Conservation (phyloP, 73 alveolate species). For the Stentor coeruleus region DNA sequence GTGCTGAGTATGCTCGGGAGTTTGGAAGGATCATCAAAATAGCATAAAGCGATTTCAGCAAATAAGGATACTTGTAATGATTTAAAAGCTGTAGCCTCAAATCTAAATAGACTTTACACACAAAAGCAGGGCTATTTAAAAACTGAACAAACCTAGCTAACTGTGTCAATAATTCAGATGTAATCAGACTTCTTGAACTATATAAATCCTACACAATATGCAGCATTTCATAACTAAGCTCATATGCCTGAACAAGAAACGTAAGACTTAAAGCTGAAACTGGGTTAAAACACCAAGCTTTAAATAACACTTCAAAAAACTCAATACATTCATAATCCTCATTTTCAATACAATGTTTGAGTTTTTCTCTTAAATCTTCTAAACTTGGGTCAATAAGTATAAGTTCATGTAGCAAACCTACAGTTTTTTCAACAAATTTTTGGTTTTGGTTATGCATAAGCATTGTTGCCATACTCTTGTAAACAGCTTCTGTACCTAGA, state of each 20-base stretch:
- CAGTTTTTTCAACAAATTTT: background rate
- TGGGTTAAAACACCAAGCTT: constrained; percentile 19
- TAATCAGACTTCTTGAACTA: background rate
- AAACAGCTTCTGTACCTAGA: constrained; percentile 8
- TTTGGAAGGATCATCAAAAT: constrained; percentile 23
- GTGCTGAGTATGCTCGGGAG: background rate
- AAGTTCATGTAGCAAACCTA: background rate
- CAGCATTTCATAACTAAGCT: constrained; percentile 24
- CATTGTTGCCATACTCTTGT: background rate
- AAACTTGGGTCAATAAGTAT: constrained; percentile 4
- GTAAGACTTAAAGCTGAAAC: background rate
- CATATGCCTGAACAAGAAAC: constrained; percentile 25
- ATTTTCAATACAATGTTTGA: background rate
- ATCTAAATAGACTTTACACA: background rate
- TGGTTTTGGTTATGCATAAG: background rate
- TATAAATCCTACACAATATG: background rate
- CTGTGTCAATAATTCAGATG: background rate
- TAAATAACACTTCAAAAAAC: constrained; percentile 2
- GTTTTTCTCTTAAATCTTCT: constrained; percentile 3
- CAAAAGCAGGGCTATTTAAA: constrained; percentile 15
- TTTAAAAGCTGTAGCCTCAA: constrained; percentile 25
- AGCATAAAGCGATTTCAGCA: constrained; percentile 22
- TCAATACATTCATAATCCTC: background rate
- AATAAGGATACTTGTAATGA: constrained; percentile 23
- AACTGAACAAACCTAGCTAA: constrained; percentile 11